A percentile compares a stretch with the other conserved stretches of the same genome.
These are phyloP conservation scores for Eimeria falciformis DNA, from an alignment of 169 alveolate species.

Conservation along the genomic window DNA sequence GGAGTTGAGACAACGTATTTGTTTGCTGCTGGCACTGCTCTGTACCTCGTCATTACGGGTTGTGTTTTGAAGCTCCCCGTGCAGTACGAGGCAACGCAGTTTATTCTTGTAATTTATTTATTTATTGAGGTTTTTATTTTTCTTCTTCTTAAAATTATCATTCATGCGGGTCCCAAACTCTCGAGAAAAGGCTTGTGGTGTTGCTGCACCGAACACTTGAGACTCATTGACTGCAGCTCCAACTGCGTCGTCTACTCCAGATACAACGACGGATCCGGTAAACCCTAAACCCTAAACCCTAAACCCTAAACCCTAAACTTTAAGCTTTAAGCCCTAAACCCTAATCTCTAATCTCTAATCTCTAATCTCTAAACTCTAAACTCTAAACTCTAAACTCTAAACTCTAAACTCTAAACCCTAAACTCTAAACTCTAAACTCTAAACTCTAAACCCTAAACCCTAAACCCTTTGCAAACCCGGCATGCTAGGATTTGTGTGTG, in stretches of 20 bases:
- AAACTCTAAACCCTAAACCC: too few species aligned
- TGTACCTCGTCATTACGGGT: background rate
- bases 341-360: too few species aligned
- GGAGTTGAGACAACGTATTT: background rate
- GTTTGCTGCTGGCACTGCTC: background rate
- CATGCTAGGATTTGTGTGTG: too few species aligned
- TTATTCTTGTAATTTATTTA: background rate
- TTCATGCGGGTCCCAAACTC: background rate
- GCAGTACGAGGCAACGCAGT: background rate
- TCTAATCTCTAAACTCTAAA: too few species aligned
- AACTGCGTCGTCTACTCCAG: conserved; percentile 4
- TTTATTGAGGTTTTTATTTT: background rate
- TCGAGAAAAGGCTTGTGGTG: background rate
- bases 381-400: background rate
- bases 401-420: background rate
- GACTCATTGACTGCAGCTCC: background rate
- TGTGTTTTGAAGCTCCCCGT: background rate
- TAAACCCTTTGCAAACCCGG: too few species aligned
- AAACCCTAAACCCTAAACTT: too few species aligned
- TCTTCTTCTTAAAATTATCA: too few species aligned
- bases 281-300: background rate
- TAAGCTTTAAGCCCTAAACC: too few species aligned
- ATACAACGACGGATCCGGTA: background rate
- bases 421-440: background rate
- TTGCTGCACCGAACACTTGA: background rate